Base-by-base conservation (phyloP, 2,329 filamentous ascomycete genomes). In the Aspergillus brasiliensis region DNA sequence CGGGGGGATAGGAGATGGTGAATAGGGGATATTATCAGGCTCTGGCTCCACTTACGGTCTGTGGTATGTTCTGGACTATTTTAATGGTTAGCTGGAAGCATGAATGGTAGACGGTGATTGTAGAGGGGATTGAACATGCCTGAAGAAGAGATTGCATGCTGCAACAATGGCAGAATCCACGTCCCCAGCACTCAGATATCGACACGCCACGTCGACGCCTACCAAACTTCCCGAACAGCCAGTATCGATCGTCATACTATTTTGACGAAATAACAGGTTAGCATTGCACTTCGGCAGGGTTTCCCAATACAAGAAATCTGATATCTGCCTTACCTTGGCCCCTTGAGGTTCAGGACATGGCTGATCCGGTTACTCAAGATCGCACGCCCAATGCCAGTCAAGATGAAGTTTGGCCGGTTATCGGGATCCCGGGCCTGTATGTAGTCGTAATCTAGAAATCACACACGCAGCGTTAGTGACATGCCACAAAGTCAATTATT, bases 201-300 rank as follows among this genome's bases (percentile, higher is more conserved):
- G 38, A 21, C 38, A 42, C 6, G 38, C 38, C n/a, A 65, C 51
- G 51, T 72, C 66, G 8, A 72, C 19, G 2, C 62, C 62, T 2
- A 69, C 60, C 15, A 80, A 58, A 53, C 66, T 71, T 0, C 74
- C 74, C 1, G 75, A 77, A 57, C 78, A 80, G 4, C 76, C 78
- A 0, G 78, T 80, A 28, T 79, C 77, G 37, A 80, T 67, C 1
- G 74, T 77, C 61, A 75, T 67, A 25, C 64, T 42, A 15, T 21
- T 21, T 15, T 15, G 1, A 17, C 11, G 37, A 15, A 42, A 42
- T 8, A 42, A 42, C 2, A 1, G 38, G n/a, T 42, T 6, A 42
- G 34, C 13, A 3, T 37, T 13, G 5, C 13, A 37, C 34, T 37
- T 37, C 2, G 34, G 3, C 3, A n/a, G 34, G 34, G 13, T 8